These are phyloP conservation scores for Inga leiocalycina DNA, from an alignment of 306 rosid species.

Conservation along the genomic window DNA sequence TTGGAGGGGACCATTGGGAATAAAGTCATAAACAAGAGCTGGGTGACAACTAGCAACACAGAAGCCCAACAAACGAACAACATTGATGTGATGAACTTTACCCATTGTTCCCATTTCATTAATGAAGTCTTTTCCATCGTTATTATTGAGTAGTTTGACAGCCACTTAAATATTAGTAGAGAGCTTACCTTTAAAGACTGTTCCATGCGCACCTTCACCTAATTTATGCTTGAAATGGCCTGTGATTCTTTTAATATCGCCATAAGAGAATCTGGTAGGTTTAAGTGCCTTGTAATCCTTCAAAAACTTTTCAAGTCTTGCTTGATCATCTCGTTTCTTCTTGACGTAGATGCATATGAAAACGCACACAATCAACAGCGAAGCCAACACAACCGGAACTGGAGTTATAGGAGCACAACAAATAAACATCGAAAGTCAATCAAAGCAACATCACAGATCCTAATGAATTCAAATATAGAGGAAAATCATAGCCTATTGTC, in stretches of 20 bases:
- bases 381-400: not conserved
- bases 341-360: too few relatives aligned
- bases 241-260: not conserved
- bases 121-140: constrained; percentile 29
- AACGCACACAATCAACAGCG: too few relatives aligned
- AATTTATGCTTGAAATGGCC: not conserved
- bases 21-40: constrained; percentile 11
- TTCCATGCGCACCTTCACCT: not conserved
- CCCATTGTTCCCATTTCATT: constrained; percentile 29
- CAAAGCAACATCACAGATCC: too few relatives aligned
- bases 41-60: not conserved
- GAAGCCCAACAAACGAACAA: not conserved
- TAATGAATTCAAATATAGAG: too few relatives aligned
- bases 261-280: not conserved
- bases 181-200: not conserved
- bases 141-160: not conserved
- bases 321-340: not conserved
- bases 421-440: too few relatives aligned
- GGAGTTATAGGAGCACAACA: not conserved
- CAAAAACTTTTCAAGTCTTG: not conserved
- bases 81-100: constrained; percentile 25
- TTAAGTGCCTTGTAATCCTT: not conserved
- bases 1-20: constrained; percentile 29
- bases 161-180: not conserved
- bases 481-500: too few relatives aligned